These are phyloP conservation scores for Pogostemon cablin DNA, from an alignment of 257 asterid species.

Conservation along the genomic window DNA sequence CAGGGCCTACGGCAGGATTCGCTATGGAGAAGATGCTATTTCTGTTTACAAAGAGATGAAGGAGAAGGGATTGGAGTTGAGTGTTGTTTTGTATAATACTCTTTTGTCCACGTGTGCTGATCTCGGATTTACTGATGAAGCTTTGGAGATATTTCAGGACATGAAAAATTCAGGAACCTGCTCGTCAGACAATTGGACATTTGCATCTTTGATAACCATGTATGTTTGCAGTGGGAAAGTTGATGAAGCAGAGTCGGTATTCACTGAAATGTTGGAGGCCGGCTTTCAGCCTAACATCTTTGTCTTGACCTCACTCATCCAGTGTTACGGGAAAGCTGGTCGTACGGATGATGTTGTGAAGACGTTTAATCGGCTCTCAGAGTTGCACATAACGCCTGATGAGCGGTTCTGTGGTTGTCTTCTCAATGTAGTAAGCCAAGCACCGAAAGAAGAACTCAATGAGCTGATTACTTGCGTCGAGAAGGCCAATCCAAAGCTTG, in stretches of 20 bases:
- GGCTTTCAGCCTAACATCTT: conserved; percentile 76
- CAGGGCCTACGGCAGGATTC: conserved; percentile 73
- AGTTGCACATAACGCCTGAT: conserved; percentile 61
- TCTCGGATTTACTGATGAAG: conserved; percentile 74
- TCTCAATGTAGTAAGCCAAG: conserved; percentile 65
- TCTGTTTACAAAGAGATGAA: conserved; percentile 80
- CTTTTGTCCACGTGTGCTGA: conserved; percentile 83
- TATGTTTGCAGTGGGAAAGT: conserved; percentile 84
- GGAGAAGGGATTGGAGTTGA: conserved; percentile 74
- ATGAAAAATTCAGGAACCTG: conserved; percentile 64
- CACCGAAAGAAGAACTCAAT: conserved; percentile 59
- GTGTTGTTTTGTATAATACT: conserved; percentile 65
- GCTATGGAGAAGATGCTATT: conserved; percentile 76
- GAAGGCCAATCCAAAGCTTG: conserved; percentile 71
- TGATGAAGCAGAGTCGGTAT: conserved; percentile 68
- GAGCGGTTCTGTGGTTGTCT: conserved; percentile 84
- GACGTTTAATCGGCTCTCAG: conserved; percentile 61
- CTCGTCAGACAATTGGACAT: conserved; percentile 80
- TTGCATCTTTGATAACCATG: conserved; percentile 70
- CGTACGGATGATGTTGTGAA: conserved; percentile 75
- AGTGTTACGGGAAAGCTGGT: conserved; percentile 87
- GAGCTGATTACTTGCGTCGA: conserved; percentile 55
- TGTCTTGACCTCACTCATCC: conserved; percentile 79
- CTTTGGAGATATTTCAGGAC: conserved; percentile 69
- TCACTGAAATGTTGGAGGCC: conserved; percentile 77